phyloP scores from a whole-genome alignment of 148 eudicot species.

The Fagopyrum tataricum region DNA sequence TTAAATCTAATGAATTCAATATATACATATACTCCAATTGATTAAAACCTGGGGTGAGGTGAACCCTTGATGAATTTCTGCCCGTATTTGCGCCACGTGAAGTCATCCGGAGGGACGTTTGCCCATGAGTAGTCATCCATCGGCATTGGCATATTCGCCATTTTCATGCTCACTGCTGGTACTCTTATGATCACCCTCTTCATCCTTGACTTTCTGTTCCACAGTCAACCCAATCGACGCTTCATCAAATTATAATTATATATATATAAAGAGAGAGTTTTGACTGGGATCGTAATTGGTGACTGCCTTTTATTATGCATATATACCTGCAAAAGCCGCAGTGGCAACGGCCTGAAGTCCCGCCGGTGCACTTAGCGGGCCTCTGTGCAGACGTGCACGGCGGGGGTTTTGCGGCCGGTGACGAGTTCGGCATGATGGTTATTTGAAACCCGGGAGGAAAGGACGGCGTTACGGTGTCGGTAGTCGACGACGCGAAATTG shows the following conservation, averaged over 20 bases:
- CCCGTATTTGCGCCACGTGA: slow-evolving; percentile 71
- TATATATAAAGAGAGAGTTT: background rate
- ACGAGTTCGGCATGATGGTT: slow-evolving; percentile 41
- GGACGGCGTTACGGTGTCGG: slow-evolving; percentile 40
- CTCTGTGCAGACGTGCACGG: slow-evolving; percentile 32
- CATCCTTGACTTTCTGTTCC: slow-evolving; percentile 51
- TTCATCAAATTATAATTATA: no score
- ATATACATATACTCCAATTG: no score
- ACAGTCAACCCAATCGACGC: slow-evolving; percentile 3
- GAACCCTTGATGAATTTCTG: slow-evolving; percentile 44
- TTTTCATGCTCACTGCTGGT: slow-evolving; percentile 51
- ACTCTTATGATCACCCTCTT: slow-evolving; percentile 45
- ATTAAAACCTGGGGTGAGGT: slow-evolving; percentile 53
- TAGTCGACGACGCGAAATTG: slow-evolving; percentile 42
- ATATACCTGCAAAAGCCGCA: slow-evolving; percentile 58
- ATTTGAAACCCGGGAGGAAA: slow-evolving; percentile 52
- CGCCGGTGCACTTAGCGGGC: slow-evolving; percentile 7
- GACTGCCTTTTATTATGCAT: no score
- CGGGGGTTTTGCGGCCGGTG: slow-evolving; percentile 40
- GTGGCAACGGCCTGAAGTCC: slow-evolving; percentile 39
- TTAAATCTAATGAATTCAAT: no score
- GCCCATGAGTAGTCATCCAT: slow-evolving; percentile 11
- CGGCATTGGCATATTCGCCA: slow-evolving; percentile 27
- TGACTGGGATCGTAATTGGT: background rate
- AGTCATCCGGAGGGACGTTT: slow-evolving; percentile 59